Base-by-base conservation (phyloP, 2,329 filamentous ascomycete genomes). In the Neonectria magnoliae region DNA sequence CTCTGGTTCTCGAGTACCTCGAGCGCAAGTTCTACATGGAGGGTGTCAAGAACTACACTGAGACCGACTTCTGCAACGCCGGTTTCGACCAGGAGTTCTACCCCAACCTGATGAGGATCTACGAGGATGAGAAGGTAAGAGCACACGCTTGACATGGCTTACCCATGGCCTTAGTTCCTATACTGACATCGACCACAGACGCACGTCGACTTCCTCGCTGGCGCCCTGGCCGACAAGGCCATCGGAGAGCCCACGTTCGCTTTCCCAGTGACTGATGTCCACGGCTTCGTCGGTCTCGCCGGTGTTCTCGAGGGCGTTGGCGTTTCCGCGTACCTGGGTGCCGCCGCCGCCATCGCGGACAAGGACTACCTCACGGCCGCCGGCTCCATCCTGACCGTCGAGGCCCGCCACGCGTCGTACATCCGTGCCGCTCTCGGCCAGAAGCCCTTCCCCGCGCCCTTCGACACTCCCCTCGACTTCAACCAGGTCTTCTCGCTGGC, bases 401-500 rank as follows among this genome's bases (percentile, higher is more conserved):
- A 92, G 78, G 82, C 88, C 6, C 84, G 89, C 2, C 90, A 92
- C 81, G 84, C 84, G 2, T 78, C 89, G 1, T 89, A 88, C 79
- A 78, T 91, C 68, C 87, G 89, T 57, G 76, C 80, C 31, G 79
- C 79, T 10, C 77, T 84, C 18, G 76, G 80, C 53, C 74, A 87
- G 70, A 76, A 77, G 5, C 87, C 88, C 2, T 89, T 88, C 72
- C 80, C 89, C 1, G 82, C 87, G 68, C 78, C 88, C 8, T 90
- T 89, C 67, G 89, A 91, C 67, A 82, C 84, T 25, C 87, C 88
- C 0, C 81, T 91, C 41, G 77, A 79, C 68, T 82, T 86, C 73
- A 84, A 89, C 76, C 78, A 85, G 71, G 88, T 91, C 52, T 90
- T 84, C 81, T 88, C 88, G 3, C 83, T 92, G n/a, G 89, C 89